Evolutionary conservation across 345 rosid species (phyloP).

Genomic region (Aethionema arabicum): DNA sequence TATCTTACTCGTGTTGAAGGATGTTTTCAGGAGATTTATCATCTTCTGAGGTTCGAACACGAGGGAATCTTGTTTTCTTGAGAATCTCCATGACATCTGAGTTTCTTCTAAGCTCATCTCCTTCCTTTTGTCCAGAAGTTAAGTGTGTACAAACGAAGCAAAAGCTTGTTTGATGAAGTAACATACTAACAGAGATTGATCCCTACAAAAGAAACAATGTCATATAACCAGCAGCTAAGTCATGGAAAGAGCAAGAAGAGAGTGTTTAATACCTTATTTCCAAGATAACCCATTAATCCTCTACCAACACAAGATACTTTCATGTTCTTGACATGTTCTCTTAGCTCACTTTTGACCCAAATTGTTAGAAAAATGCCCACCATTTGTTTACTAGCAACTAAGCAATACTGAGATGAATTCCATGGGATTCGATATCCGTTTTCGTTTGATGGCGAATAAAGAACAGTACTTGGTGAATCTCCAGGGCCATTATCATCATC

Average conservation of each 20-base stretch:
- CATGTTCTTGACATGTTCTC: conserved; percentile 87
- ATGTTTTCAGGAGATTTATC: conserved; percentile 95
- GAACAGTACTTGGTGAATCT: conserved; percentile 93
- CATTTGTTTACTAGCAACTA: conserved; percentile 96
- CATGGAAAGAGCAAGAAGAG: background rate
- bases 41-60: conserved; percentile 48
- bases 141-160: conserved; percentile 42
- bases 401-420: conserved; percentile 71
- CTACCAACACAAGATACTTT: conserved; percentile 97
- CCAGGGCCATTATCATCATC: conserved; percentile 92
- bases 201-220: conserved; percentile 51
- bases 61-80: conserved; percentile 59
- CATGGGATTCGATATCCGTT: conserved; percentile 69
- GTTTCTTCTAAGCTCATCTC: conserved; percentile 41
- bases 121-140: conserved; percentile 43
- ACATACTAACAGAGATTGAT: conserved; percentile 93
- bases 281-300: conserved; percentile 98
- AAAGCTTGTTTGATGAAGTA: conserved; percentile 58
- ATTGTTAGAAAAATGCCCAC: conserved; percentile 91
- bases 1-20: conserved; percentile 89
- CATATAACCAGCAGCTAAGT: conserved; percentile 7
- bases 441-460: conserved; percentile 71
- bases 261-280: conserved; percentile 67
- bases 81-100: conserved; percentile 44
- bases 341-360: conserved; percentile 89